Conservation (phyloP, 1,284 basidiomycete genomes). For the Ustilago crameri region DNA sequence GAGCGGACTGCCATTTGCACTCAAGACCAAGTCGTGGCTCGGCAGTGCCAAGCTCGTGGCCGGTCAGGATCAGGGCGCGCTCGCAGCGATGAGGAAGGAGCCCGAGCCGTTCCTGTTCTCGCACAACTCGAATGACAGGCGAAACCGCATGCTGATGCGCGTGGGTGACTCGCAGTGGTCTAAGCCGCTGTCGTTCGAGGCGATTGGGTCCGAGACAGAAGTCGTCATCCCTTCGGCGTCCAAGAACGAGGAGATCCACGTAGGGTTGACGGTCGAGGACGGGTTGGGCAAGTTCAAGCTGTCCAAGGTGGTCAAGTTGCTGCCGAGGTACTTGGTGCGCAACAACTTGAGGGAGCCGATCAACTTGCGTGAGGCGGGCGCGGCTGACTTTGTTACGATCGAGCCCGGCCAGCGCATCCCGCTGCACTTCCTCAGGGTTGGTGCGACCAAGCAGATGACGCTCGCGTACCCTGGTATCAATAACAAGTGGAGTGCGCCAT, state of each 20-base stretch:
- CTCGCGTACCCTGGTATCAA: constrained; percentile 86
- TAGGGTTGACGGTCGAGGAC: constrained; percentile 91
- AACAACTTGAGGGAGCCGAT: constrained; percentile 81
- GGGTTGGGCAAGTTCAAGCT: constrained; percentile 92
- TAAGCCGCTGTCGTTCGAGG: constrained; percentile 74
- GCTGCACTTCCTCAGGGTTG: constrained; percentile 77
- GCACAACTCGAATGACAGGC: constrained; percentile 79
- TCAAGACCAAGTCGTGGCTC: constrained; percentile 80
- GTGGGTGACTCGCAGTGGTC: constrained; percentile 93
- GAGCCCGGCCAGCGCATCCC: constrained; percentile 74
- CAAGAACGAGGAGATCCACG: constrained; percentile 81
- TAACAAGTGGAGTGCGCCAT: constrained; percentile 86
- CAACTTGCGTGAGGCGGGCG: constrained; percentile 85
- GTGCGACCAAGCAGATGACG: constrained; percentile 74
- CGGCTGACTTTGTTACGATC: constrained; percentile 69
- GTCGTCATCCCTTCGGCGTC: constrained; percentile 79
- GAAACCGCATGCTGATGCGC: constrained; percentile 85
- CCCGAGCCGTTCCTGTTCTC: constrained; percentile 76
- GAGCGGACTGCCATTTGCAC: constrained; percentile 84
- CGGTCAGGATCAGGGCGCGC: constrained; percentile 73
- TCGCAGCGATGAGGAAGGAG: constrained; percentile 67
- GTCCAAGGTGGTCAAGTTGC: constrained; percentile 90
- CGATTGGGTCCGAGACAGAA: constrained; percentile 87
- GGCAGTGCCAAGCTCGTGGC: constrained; percentile 83
- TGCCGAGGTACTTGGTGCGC: constrained; percentile 89